Evolutionary conservation across 257 asterid species (phyloP), one percentile per base, ranked within the genome.

Genomic region (Nicotiana otophora): DNA sequence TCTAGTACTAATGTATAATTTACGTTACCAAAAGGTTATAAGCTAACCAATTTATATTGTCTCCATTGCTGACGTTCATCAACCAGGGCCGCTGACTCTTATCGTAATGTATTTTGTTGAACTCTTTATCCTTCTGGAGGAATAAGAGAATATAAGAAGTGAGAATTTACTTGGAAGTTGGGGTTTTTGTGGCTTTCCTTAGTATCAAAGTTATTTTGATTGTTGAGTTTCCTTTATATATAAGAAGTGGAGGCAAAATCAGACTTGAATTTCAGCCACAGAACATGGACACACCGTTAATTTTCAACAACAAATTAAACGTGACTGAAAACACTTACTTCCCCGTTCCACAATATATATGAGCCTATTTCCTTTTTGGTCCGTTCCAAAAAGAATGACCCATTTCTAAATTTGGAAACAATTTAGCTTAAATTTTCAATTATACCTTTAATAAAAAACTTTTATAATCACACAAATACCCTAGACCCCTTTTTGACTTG

Each of bases 281-380:
- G 89, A 90, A 89, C 94, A 90, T 90, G 95, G 82, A 48, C 1
- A 31, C 34, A 78, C 66, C 81, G 12, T 58, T 20, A 34, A 14
- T 85, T 86, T 81, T 46, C 9, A 69, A 75, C 89, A 80, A 84
- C 77, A 28, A 23, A 77, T 62, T 31, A 48, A 26, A 14, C 42
- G 26, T 74, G 79, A 23, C 62, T 14, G 39, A 48, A 48, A 74
- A 23, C 7, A 74, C 4, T 36, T 79, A 10, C 26, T 23, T 1
- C 26, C 0, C 26, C 26, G 26, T 23, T 23, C n/a, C n/a, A 23
- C 26, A 23, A 1, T 23, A 0, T 23, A 23, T 23, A 23, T 23
- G 26, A 23, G 1, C 26, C 1, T 23, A 23, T 23, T 23, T 23
- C 0, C 26, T 23, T 23, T 23, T 23, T 23, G 26, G 26, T 23